A percentile compares a stretch with the other conserved stretches of the same genome.
Conservation (phyloP, 2,329 filamentous ascomycete genomes). For the Neofusicoccum laricinum region DNA sequence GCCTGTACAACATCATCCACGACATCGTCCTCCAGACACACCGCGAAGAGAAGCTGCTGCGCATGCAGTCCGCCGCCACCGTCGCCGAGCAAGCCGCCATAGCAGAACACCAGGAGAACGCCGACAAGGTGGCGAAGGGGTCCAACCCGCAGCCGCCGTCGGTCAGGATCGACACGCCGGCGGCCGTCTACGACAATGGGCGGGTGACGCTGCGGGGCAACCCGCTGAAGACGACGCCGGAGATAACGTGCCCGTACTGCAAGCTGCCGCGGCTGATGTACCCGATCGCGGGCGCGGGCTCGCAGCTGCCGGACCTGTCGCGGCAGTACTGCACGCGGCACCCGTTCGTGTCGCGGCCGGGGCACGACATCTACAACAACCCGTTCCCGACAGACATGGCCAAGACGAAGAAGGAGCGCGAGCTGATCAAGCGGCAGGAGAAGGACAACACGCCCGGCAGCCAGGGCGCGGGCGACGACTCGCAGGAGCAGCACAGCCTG, state of each 20-base stretch:
- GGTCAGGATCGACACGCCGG: slow-evolving; percentile 58
- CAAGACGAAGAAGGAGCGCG: slow-evolving; percentile 72
- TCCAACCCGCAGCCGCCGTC: slow-evolving; percentile 49
- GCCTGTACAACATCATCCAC: slow-evolving; percentile 73
- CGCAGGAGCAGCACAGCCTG: slow-evolving; percentile 31
- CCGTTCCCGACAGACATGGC: slow-evolving; percentile 74
- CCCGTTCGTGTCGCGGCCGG: slow-evolving; percentile 72
- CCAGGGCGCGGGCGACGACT: slow-evolving; percentile 31
- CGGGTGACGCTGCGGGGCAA: slow-evolving; percentile 68
- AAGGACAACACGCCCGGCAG: slow-evolving; percentile 46
- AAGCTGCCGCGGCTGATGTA: slow-evolving; percentile 71
- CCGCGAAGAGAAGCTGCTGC: slow-evolving; percentile 73
- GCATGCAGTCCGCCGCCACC: slow-evolving; percentile 59
- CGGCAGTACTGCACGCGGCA: slow-evolving; percentile 74
- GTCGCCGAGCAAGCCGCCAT: slow-evolving; percentile 39
- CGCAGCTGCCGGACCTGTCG: slow-evolving; percentile 59
- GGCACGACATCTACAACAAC: slow-evolving; percentile 79
- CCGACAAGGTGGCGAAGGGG: slow-evolving; percentile 48
- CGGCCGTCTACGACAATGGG: slow-evolving; percentile 67
- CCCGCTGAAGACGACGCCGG: slow-evolving; percentile 66
- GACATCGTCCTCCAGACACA: slow-evolving; percentile 72
- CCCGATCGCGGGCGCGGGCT: slow-evolving; percentile 68
- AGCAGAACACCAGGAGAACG: slow-evolving; percentile 47
- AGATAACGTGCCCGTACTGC: slow-evolving; percentile 72
- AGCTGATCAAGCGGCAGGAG: slow-evolving; percentile 44